These are phyloP conservation scores for Bathelium albidoporum DNA, from an alignment of 495 filamentous ascomycete genomes.

Conservation along the genomic window DNA sequence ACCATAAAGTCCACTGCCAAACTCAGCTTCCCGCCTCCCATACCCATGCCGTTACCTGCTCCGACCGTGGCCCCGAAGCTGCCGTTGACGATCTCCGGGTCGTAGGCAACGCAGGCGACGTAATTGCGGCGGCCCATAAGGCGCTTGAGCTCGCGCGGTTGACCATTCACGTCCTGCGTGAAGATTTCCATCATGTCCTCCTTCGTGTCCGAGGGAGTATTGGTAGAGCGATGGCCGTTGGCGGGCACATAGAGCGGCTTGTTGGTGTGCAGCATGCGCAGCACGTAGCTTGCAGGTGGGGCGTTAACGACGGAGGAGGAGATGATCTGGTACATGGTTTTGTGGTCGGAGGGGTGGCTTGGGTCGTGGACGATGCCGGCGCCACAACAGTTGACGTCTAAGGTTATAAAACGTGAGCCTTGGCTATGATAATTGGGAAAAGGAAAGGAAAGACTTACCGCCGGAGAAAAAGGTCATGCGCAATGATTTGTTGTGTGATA, in stretches of 20 bases:
- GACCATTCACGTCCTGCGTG: constrained; percentile 74
- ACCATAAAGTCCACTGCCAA: constrained; percentile 96
- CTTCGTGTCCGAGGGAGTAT: constrained; percentile 72
- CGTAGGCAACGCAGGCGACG: constrained; percentile 85
- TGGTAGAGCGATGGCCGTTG: constrained; percentile 71
- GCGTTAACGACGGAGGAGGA: constrained; percentile 83
- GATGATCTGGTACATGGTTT: constrained; percentile 99
- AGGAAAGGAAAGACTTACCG: constrained; percentile 35
- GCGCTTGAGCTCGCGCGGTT: constrained; percentile 68
- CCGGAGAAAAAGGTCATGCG: constrained; percentile 95
- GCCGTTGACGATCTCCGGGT: constrained; percentile 62
- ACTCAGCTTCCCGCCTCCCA: constrained; percentile 59
- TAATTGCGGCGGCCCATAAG: constrained; percentile 92
- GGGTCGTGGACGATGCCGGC: constrained; percentile 95
- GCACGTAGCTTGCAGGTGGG: constrained; percentile 69
- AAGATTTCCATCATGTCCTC: constrained; percentile 99
- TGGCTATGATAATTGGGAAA: neutral
- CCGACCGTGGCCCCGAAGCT: constrained; percentile 9
- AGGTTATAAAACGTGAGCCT: neutral
- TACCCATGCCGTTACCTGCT: constrained; percentile 20
- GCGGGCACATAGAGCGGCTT: constrained; percentile 80
- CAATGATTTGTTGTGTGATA: constrained; percentile 82
- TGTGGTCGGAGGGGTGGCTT: constrained; percentile 79
- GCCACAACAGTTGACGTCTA: constrained; percentile 79
- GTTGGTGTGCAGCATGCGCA: constrained; percentile 86